Conservation (phyloP, 257 asterid genomes). For the Plectranthus barbatus region DNA sequence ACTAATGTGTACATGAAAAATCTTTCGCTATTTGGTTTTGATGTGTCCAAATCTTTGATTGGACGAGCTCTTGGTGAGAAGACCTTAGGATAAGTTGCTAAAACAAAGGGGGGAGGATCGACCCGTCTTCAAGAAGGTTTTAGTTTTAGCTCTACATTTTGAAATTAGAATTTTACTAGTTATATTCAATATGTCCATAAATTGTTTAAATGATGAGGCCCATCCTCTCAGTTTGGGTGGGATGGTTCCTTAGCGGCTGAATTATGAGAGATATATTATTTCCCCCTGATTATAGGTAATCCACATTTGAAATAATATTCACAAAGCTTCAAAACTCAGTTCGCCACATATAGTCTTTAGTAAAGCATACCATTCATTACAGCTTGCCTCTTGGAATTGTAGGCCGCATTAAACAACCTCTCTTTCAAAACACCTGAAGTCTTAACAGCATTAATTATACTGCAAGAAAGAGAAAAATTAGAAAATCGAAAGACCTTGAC, state of each 20-base stretch:
- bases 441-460: constrained; percentile 79
- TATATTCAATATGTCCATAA: neutral
- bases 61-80: no score
- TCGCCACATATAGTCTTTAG: neutral
- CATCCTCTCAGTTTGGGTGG: neutral
- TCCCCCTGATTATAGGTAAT: neutral
- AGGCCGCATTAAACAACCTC: constrained; percentile 85
- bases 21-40: neutral
- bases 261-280: neutral
- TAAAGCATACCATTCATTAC: constrained; percentile 60
- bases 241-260: neutral
- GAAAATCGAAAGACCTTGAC: neutral
- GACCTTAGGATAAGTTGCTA: no score
- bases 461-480: constrained; percentile 19
- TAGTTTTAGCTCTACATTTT: neutral
- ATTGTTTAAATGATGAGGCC: neutral
- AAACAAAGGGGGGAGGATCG: no score
- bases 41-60: neutral
- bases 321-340: neutral
- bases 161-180: neutral
- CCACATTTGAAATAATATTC: neutral
- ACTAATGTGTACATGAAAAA: neutral
- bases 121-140: neutral
- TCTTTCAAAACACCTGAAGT: constrained; percentile 74
- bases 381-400: constrained; percentile 88